Conservation (phyloP, 345 rosid genomes). For the Hibiscus mutabilis region DNA sequence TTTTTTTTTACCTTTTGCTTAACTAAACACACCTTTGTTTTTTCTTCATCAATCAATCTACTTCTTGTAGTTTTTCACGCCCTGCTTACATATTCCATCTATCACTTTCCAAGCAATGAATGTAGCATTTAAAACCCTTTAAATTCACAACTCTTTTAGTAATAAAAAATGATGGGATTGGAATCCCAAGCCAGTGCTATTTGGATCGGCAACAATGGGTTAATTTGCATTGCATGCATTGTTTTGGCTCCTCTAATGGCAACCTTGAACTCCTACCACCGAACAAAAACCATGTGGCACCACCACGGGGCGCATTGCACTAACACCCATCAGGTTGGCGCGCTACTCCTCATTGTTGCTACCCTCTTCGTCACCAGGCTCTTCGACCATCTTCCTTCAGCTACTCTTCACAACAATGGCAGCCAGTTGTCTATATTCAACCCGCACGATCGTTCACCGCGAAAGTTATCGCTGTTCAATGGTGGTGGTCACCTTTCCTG, state of each 20-base stretch:
- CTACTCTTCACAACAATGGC: background rate
- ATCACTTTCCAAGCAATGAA: background rate
- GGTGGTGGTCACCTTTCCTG: conserved; percentile 16
- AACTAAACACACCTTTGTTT: background rate
- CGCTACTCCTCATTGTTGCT: conserved; percentile 10
- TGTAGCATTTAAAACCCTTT: background rate
- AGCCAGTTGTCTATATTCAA: background rate
- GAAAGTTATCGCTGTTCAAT: conserved; percentile 5
- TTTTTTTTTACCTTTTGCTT: too few species aligned
- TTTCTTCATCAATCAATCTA: background rate
- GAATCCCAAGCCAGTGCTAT: background rate
- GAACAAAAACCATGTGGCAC: conserved; percentile 8
- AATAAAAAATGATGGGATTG: background rate
- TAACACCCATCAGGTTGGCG: conserved; percentile 9
- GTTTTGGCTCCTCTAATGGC: conserved; percentile 3
- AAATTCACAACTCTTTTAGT: background rate
- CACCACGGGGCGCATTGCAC: conserved; percentile 10
- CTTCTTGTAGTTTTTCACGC: background rate
- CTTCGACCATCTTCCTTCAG: background rate
- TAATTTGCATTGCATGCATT: background rate
- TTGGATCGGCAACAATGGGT: background rate
- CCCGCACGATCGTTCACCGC: conserved; percentile 8
- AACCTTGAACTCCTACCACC: background rate
- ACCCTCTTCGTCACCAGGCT: conserved; percentile 12
- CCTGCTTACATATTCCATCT: background rate